Percentiles rank a stretch among this genome's conserved stretches.
Evolutionary conservation across 257 asterid species (phyloP).

Genomic region (Scutellaria barbata): DNA sequence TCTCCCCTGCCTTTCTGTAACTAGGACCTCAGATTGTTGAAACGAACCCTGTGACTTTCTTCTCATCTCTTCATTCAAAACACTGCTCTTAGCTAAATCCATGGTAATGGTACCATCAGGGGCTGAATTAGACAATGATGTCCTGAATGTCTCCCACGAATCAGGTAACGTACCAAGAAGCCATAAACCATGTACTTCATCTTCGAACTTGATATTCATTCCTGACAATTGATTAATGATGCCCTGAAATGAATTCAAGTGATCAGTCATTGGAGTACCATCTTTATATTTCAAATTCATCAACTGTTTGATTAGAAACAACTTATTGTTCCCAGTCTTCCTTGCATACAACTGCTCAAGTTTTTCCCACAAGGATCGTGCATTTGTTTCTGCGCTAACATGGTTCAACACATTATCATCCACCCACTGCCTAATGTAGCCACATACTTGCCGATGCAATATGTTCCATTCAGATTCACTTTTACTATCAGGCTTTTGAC

Average conservation of each 20-base stretch:
- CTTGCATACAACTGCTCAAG: slow-evolving; percentile 25
- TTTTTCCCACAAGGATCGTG: slow-evolving; percentile 15
- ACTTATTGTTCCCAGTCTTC: slow-evolving; percentile 24
- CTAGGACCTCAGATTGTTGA: not conserved
- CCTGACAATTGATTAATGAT: not conserved
- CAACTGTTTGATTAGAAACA: slow-evolving; percentile 26
- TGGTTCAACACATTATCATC: slow-evolving; percentile 28
- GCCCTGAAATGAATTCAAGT: slow-evolving; percentile 31
- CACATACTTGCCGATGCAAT: slow-evolving; percentile 12
- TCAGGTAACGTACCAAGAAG: slow-evolving; percentile 15
- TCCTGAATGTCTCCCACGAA: not conserved
- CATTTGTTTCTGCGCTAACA: slow-evolving; percentile 7
- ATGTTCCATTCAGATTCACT: slow-evolving; percentile 19
- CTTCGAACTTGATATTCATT: slow-evolving; percentile 27
- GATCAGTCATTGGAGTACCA: slow-evolving; percentile 19
- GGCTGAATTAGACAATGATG: not conserved
- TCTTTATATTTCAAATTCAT: slow-evolving; percentile 24
- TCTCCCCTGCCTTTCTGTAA: not conserved
- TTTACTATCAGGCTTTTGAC: not conserved
- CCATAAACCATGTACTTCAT: slow-evolving; percentile 15
- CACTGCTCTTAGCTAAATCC: not conserved
- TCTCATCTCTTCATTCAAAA: slow-evolving; percentile 32
- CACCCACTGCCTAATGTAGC: slow-evolving; percentile 3
- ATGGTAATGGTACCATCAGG: not conserved
- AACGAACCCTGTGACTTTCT: slow-evolving; percentile 25